Base-by-base conservation (phyloP, 75 land plant species). In the Sequoia sempervirens region DNA sequence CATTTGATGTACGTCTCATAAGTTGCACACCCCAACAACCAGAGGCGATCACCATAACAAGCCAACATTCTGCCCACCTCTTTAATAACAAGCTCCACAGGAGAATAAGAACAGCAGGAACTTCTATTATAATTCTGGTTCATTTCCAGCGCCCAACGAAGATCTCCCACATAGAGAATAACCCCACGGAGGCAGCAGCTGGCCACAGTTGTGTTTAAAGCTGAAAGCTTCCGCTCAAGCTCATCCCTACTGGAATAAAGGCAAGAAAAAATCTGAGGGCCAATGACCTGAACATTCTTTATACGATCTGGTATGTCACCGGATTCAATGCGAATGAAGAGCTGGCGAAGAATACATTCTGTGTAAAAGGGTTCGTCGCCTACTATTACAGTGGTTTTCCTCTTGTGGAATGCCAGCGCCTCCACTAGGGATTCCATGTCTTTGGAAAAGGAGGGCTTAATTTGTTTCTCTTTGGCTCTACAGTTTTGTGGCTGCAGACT, bases 91-190 rank as follows among this genome's bases (percentile, higher is more conserved):
- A 87, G 89, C 79, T 88, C 86, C 23, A 92, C 88, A 20, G 91
- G 90, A 80, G 88, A 88, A 58, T 87, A 95, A 75, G 69, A 84
- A 40, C 75, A 83, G 28, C 79, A 80, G 45, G 85, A 80, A 41
- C 83, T 87, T 68, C 81, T 45, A n/a, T 6, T 82, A 52, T 41
- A 84, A 73, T 43, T 86, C 12, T 83, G 86, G 87, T 81, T 86
- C 53, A 80, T 85, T 83, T 93, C 94, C 34, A 90, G 80, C 12
- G 84, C 85, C 99, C 97, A 95, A 36, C 89, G 88, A 58, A 96
- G 89, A 83, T 96, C 95, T 20, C 95, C 97, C 79, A 96, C 72
- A 80, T 93, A 89, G 20, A 96, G 56, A 50, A 95, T 87, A 64
- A 83, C 89, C 20, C 97, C 95, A 81, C 87, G 86, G 18, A 83